These are phyloP conservation scores for Populus hybrid DNA, from an alignment of 441 rosid species.

Conservation along the genomic window DNA sequence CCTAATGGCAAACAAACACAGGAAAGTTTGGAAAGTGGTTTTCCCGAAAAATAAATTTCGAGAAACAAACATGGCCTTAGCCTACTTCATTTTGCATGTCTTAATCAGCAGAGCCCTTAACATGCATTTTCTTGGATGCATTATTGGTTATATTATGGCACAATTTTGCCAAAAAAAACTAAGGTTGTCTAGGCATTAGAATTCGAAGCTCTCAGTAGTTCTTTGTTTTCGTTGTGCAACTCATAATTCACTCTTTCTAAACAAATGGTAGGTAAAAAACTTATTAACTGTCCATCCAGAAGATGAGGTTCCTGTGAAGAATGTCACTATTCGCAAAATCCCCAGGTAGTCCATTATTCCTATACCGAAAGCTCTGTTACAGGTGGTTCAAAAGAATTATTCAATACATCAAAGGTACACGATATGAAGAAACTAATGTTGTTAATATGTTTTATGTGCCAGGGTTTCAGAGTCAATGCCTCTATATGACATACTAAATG, in stretches of 20 bases:
- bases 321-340: slow-evolving; percentile 68
- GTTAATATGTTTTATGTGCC: background rate
- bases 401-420: background rate
- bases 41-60: no score
- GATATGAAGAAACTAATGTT: background rate
- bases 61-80: no score
- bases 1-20: no score
- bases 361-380: background rate
- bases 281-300: slow-evolving; percentile 71
- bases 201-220: no score
- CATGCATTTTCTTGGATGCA: background rate
- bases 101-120: background rate
- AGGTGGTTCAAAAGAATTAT: background rate
- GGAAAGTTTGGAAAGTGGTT: no score
- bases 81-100: background rate
- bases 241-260: no score
- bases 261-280: slow-evolving; percentile 60
- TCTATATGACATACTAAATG: slow-evolving; percentile 49
- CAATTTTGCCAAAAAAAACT: no score
- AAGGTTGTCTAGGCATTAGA: no score
- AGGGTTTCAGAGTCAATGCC: slow-evolving; percentile 53
- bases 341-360: slow-evolving; percentile 50
- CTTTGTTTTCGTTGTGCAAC: no score
- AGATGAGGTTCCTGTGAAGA: slow-evolving; percentile 71
- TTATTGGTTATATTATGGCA: no score